Evolutionary conservation across 805 yeast species (phyloP).

Genomic region (Wickerhamomyces queroliae): DNA sequence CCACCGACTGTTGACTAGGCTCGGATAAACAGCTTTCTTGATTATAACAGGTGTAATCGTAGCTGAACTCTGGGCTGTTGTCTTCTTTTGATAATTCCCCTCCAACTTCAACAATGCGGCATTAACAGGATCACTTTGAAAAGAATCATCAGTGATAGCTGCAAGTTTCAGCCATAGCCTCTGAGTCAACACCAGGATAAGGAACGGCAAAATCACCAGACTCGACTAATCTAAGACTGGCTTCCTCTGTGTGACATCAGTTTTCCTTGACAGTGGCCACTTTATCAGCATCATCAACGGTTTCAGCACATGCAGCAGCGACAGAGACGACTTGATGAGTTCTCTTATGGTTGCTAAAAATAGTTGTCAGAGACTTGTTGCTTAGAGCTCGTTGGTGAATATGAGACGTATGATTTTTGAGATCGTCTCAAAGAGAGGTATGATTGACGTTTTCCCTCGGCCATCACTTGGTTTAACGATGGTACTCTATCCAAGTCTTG

Average conservation of each 20-base stretch:
- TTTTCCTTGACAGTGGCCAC: neutral
- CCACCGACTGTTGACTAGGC: no score
- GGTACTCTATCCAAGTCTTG: slow-evolving; percentile 16
- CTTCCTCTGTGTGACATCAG: neutral
- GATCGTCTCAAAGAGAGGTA: slow-evolving; percentile 21
- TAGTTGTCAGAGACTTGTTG: neutral
- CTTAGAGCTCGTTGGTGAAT: slow-evolving; percentile 3
- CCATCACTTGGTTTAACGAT: slow-evolving; percentile 8
- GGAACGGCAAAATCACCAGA: slow-evolving; percentile 21
- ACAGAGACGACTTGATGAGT: slow-evolving; percentile 10
- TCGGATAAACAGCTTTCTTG: slow-evolving; percentile 1
- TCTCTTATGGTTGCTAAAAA: slow-evolving; percentile 12
- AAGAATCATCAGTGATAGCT: slow-evolving; percentile 75
- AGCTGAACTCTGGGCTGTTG: neutral
- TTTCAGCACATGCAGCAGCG: slow-evolving; percentile 3
- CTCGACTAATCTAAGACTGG: slow-evolving; percentile 1
- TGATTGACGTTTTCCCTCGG: slow-evolving; percentile 11
- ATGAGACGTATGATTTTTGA: slow-evolving; percentile 10
- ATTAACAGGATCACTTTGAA: slow-evolving; percentile 61
- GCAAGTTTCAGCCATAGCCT: slow-evolving; percentile 72
- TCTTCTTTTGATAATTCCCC: slow-evolving; percentile 41
- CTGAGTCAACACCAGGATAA: slow-evolving; percentile 44
- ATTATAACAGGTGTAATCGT: neutral
- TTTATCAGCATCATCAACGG: slow-evolving; percentile 4
- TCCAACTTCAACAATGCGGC: slow-evolving; percentile 75